phyloP scores from a whole-genome alignment of 495 filamentous ascomycete genomes.

The Arthonia radiata region DNA sequence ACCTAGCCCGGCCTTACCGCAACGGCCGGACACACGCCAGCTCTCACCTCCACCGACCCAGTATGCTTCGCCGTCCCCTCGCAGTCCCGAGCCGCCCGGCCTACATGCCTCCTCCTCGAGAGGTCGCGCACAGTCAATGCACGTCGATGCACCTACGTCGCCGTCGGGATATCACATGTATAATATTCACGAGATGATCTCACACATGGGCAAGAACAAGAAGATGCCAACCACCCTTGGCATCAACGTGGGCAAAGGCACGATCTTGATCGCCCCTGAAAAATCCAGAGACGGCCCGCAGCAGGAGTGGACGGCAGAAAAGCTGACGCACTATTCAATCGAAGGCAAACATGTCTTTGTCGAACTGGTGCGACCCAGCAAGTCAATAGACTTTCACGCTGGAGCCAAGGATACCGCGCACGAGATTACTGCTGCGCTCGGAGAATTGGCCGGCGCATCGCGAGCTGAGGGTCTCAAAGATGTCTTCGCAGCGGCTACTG shows the following conservation, averaged over 20 bases:
- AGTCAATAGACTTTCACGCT: slow-evolving; percentile 87
- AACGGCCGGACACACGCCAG: slow-evolving; percentile 37
- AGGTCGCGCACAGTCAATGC: slow-evolving; percentile 18
- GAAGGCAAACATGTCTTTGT: slow-evolving; percentile 97
- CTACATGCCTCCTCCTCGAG: slow-evolving; percentile 33
- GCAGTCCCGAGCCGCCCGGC: slow-evolving; percentile 13
- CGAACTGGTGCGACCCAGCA: slow-evolving; percentile 72
- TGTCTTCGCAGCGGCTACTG: slow-evolving; percentile 42
- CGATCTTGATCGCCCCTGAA: slow-evolving; percentile 80
- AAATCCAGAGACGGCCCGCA: slow-evolving; percentile 49
- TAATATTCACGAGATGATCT: slow-evolving; percentile 90
- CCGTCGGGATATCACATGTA: slow-evolving; percentile 75
- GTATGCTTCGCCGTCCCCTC: slow-evolving; percentile 20
- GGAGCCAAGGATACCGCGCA: slow-evolving; percentile 90
- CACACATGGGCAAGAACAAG: slow-evolving; percentile 79
- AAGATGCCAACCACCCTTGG: slow-evolving; percentile 92
- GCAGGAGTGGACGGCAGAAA: slow-evolving; percentile 83
- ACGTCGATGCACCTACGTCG: slow-evolving; percentile 19
- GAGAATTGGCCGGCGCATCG: slow-evolving; percentile 67
- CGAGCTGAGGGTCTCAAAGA: slow-evolving; percentile 67
- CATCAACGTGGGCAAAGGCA: slow-evolving; percentile 62
- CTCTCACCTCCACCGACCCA: slow-evolving; percentile 26
- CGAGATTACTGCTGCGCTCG: slow-evolving; percentile 70
- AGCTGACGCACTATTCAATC: slow-evolving; percentile 80
- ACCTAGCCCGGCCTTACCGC: slow-evolving; percentile 41